Percentiles rank a stretch among this genome's conserved stretches.
Conservation (phyloP, 78 protist genomes). For the Dictyostelium intermedium region DNA sequence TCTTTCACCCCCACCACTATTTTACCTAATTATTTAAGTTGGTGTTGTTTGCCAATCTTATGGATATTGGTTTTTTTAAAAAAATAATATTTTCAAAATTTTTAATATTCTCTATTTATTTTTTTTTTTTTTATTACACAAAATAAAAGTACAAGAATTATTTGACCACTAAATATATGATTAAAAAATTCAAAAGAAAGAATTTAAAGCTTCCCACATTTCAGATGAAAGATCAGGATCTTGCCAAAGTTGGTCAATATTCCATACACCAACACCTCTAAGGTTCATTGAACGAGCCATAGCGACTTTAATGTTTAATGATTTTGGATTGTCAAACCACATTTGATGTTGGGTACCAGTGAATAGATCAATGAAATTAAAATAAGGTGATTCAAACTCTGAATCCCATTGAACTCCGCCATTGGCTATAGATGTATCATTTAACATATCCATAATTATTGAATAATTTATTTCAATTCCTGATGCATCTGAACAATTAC, state of each 20-base stretch:
- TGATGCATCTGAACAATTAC: slow-evolving; percentile 67
- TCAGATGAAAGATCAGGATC: neutral
- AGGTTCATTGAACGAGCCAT: slow-evolving; percentile 13
- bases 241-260: slow-evolving; percentile 27
- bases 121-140: too few relatives aligned
- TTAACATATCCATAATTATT: neutral
- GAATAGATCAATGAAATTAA: slow-evolving; percentile 26
- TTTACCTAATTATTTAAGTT: too few relatives aligned
- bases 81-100: too few relatives aligned
- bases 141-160: too few relatives aligned
- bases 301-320: slow-evolving; percentile 16
- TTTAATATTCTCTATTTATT: too few relatives aligned
- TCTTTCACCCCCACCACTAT: too few relatives aligned
- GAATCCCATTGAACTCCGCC: slow-evolving; percentile 40
- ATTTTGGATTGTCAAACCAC: slow-evolving; percentile 68
- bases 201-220: slow-evolving; percentile 32
- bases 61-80: too few relatives aligned
- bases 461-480: slow-evolving; percentile 44
- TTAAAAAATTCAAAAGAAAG: slow-evolving; percentile 4
- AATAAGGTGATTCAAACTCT: slow-evolving; percentile 62
- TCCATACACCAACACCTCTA: slow-evolving; percentile 65
- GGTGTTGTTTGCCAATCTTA: too few relatives aligned
- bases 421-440: neutral
- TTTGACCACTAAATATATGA: too few relatives aligned
- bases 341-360: slow-evolving; percentile 24